Percentiles rank a stretch among this genome's conserved stretches.
phyloP scores from a whole-genome alignment of 2,329 filamentous ascomycete genomes.

The Phyllosticta citrichinensis region DNA sequence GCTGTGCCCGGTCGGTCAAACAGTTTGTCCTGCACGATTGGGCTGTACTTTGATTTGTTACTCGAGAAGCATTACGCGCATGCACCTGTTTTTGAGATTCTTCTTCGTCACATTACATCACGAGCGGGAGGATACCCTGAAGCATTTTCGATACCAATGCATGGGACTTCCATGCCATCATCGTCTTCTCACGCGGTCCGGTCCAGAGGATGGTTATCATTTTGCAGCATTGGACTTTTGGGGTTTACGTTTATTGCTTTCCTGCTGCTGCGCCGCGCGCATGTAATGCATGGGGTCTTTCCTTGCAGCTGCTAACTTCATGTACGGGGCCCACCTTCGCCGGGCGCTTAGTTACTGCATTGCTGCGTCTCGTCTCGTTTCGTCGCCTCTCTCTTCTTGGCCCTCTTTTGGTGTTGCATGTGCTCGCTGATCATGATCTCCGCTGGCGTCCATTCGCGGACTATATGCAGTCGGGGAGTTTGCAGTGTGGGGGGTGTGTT shows the following conservation, averaged over 20 bases:
- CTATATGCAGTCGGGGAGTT: background rate
- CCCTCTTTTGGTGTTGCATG: background rate
- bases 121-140: background rate
- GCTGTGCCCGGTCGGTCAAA: background rate
- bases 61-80: background rate
- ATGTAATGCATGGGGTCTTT: background rate
- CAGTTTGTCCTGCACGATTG: background rate
- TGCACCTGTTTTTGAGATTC: background rate
- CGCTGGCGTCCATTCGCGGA: background rate
- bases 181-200: background rate
- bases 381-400: background rate
- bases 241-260: background rate
- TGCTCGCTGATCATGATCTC: background rate
- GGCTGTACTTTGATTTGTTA: background rate
- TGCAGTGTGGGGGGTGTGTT: background rate
- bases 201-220: background rate
- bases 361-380: background rate
- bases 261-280: background rate
- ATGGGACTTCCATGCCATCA: background rate
- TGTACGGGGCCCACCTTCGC: background rate
- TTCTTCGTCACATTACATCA: background rate
- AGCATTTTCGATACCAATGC: background rate
- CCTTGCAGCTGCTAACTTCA: background rate
- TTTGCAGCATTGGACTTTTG: background rate
- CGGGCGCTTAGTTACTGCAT: background rate